A percentile compares a stretch with the other conserved stretches of the same genome.
Conservation (phyloP, 2,329 filamentous ascomycete genomes). For the Xylariaceae sp. region DNA sequence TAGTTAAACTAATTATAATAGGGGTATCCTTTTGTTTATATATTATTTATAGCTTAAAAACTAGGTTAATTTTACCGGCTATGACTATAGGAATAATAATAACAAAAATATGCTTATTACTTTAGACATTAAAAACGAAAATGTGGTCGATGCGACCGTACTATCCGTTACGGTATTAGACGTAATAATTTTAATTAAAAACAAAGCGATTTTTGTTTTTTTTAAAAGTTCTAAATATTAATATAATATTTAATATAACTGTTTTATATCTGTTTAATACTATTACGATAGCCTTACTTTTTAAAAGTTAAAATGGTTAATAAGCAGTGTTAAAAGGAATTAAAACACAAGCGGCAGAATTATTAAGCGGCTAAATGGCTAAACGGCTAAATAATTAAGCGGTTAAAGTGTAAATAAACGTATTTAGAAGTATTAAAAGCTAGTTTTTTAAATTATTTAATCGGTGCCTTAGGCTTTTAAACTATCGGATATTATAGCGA, state of each 20-base stretch:
- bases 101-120: neutral
- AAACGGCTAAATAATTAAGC: too few relatives aligned
- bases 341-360: too few relatives aligned
- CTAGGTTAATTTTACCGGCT: neutral
- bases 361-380: too few relatives aligned
- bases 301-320: neutral
- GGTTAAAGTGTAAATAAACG: too few relatives aligned
- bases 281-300: too few relatives aligned
- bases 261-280: too few relatives aligned
- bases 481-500: neutral
- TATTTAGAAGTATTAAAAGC: neutral
- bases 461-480: neutral
- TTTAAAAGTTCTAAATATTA: too few relatives aligned
- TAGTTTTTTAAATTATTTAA: neutral
- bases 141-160: neutral
- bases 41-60: neutral
- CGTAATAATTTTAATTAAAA: too few relatives aligned
- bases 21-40: neutral
- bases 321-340: neutral
- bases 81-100: neutral
- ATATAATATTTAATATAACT: too few relatives aligned
- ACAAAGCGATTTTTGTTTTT: too few relatives aligned
- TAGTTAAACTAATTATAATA: neutral
- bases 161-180: too few relatives aligned
- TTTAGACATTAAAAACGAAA: neutral